Evolutionary conservation across 106 monocot genomes (phyloP).

Genomic region (Platanthera zijinensis): DNA sequence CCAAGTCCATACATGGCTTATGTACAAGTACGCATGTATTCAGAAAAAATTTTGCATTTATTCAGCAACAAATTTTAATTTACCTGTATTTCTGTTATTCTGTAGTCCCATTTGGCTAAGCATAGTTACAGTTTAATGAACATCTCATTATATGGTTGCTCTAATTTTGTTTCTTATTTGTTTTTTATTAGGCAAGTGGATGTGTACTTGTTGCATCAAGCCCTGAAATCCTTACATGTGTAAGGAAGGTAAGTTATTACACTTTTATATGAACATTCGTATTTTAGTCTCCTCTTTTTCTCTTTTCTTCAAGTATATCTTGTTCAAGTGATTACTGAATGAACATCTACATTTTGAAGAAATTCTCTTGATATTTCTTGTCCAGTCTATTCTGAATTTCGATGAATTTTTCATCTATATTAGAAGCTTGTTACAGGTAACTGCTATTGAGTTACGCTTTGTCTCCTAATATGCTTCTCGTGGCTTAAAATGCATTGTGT

Average conservation of each 20-base stretch:
- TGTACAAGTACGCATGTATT: conserved; percentile 47
- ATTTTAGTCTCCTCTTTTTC: background rate
- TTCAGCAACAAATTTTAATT: background rate
- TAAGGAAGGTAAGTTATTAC: conserved; percentile 37
- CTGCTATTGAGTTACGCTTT: no score
- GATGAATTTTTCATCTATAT: background rate
- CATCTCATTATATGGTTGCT: background rate
- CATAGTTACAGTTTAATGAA: background rate
- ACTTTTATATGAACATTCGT: background rate
- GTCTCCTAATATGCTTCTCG: no score
- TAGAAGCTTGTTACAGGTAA: background rate
- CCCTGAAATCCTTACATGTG: conserved; percentile 87
- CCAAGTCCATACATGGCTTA: conserved; percentile 94
- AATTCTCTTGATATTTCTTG: background rate
- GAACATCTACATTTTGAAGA: background rate
- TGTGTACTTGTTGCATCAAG: conserved; percentile 91
- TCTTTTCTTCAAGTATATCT: background rate
- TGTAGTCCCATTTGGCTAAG: background rate
- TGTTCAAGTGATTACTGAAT: background rate
- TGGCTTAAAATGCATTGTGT: no score
- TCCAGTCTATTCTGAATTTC: background rate
- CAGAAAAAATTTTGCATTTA: no score
- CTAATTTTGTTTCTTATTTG: conserved; percentile 1
- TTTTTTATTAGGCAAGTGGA: conserved; percentile 62
- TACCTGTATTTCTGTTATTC: background rate